Percentiles rank a stretch among this genome's conserved stretches.
phyloP scores from a whole-genome alignment of 2,329 filamentous ascomycete species.

The Talaromyces funiculosus region DNA sequence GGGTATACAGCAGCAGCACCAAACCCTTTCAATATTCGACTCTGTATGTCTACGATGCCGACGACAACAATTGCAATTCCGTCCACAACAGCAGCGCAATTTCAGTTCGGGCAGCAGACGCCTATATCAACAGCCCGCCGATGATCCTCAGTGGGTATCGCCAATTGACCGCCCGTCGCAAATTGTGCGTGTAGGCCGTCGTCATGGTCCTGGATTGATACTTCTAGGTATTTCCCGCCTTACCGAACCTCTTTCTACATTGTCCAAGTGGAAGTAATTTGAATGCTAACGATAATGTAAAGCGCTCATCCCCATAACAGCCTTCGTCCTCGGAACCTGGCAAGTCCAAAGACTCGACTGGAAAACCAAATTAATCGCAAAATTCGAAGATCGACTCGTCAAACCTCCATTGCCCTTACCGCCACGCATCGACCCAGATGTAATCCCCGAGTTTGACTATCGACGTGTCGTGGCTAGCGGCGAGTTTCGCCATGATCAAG shows the following conservation, averaged over 20 bases:
- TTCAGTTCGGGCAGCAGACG: constrained; percentile 26
- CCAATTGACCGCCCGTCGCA: constrained; percentile 80
- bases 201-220: constrained; percentile 74
- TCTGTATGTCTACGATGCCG: constrained; percentile 33
- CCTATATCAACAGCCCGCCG: constrained; percentile 50
- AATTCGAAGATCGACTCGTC: constrained; percentile 84
- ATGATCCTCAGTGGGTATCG: constrained; percentile 75
- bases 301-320: constrained; percentile 83
- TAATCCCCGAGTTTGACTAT: constrained; percentile 85
- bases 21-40: constrained; percentile 21
- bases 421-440: constrained; percentile 72
- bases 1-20: constrained; percentile 6
- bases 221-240: constrained; percentile 55
- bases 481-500: constrained; percentile 73
- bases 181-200: constrained; percentile 67
- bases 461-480: constrained; percentile 73
- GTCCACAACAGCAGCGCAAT: constrained; percentile 30
- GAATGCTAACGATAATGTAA: neutral
- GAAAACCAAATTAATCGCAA: constrained; percentile 89
- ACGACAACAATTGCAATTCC: constrained; percentile 34
- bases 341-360: constrained; percentile 87
- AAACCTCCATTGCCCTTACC: constrained; percentile 81
- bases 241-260: too few relatives aligned
- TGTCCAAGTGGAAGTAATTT: too few relatives aligned
- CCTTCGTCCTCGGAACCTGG: constrained; percentile 88